phyloP scores from a whole-genome alignment of 495 filamentous ascomycete genomes.

The Neurospora tetrasperma region DNA sequence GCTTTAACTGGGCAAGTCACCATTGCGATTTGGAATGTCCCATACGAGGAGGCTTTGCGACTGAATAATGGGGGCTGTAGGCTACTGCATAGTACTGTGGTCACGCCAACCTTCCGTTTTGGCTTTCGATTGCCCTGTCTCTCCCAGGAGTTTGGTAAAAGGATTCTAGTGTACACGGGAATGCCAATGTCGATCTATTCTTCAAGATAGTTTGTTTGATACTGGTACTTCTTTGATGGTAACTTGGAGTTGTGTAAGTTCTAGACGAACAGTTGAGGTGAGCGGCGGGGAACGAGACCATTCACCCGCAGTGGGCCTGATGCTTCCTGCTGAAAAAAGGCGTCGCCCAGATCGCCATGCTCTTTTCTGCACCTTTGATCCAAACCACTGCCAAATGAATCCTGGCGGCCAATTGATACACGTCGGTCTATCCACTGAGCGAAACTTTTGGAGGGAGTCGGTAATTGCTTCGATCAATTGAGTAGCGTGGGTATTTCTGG shows the following conservation, averaged over 20 bases:
- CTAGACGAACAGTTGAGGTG: background rate
- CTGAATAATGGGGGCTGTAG: background rate
- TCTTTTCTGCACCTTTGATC: background rate
- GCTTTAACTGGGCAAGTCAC: background rate
- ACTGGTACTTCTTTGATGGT: background rate
- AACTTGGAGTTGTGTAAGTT: background rate
- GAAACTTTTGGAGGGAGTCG: background rate
- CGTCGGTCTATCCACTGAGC: background rate
- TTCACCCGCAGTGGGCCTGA: background rate
- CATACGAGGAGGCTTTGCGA: background rate
- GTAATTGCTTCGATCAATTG: background rate
- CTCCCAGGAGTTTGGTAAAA: background rate
- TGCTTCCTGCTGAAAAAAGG: background rate
- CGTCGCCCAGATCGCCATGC: background rate
- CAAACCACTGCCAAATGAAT: background rate
- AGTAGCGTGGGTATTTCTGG: background rate
- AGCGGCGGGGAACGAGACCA: background rate
- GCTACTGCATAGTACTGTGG: background rate
- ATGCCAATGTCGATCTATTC: background rate
- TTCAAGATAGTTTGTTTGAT: background rate
- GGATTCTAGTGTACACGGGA: background rate
- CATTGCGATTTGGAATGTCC: background rate
- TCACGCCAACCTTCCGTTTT: background rate
- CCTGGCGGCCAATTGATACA: background rate
- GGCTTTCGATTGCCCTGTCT: background rate